These are phyloP conservation scores for Phytopythium cucurbitacearum DNA, from an alignment of 352 stramenopile species.

Conservation along the genomic window DNA sequence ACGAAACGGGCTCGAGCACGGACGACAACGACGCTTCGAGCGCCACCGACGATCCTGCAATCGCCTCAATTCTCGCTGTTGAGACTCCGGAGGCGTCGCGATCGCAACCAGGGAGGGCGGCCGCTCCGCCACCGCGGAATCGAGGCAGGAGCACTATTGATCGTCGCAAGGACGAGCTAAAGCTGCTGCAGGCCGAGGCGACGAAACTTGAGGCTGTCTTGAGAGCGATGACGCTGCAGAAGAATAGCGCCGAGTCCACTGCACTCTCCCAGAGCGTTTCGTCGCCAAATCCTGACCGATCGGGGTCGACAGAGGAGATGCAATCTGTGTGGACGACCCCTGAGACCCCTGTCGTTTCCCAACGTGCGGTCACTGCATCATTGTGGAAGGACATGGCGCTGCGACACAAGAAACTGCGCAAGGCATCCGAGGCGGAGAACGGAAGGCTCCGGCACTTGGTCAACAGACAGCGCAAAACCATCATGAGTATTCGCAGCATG, in stretches of 20 bases:
- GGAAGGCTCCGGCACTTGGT: background rate
- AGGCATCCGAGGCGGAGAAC: background rate
- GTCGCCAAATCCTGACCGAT: too few species aligned
- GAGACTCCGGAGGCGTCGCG: too few species aligned
- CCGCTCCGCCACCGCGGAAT: background rate
- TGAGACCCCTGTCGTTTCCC: background rate
- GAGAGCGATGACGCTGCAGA: background rate
- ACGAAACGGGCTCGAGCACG: background rate
- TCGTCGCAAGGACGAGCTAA: slow-evolving; percentile 11
- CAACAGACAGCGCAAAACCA: background rate
- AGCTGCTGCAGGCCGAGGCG: slow-evolving; percentile 4
- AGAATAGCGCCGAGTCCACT: too few species aligned
- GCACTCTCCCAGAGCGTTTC: too few species aligned
- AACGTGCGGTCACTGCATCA: slow-evolving; percentile 8
- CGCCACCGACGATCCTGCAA: background rate
- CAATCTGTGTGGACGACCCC: background rate
- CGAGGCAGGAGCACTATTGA: slow-evolving; percentile 4
- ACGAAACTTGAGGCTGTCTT: slow-evolving; percentile 5
- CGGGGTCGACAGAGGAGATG: too few species aligned
- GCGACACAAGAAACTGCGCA: slow-evolving; percentile 5
- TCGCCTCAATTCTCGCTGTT: too few species aligned
- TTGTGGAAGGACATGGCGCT: slow-evolving; percentile 14
- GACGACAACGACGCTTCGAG: too few species aligned
- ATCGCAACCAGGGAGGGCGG: background rate
- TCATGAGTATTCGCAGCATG: too few species aligned